A percentile compares a stretch with the other conserved stretches of the same genome.
These are phyloP conservation scores for Eucalyptus curtisii DNA, from an alignment of 345 rosid species.

Conservation along the genomic window DNA sequence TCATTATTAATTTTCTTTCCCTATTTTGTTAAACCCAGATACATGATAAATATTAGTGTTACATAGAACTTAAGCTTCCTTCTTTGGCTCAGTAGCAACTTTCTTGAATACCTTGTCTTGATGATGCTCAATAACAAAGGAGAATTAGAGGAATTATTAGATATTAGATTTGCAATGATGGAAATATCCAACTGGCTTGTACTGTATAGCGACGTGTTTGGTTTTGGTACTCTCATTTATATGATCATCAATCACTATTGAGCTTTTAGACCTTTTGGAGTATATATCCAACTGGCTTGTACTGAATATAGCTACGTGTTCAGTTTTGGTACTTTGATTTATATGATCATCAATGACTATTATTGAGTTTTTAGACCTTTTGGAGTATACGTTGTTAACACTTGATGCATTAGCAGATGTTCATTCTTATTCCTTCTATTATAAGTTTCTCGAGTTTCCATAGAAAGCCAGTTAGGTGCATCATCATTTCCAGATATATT, in stretches of 20 bases:
- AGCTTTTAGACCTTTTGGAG: not conserved
- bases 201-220: not conserved
- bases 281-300: not conserved
- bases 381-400: not conserved
- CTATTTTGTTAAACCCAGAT: not conserved
- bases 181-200: not conserved
- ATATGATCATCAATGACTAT: not conserved
- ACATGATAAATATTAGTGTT: not conserved
- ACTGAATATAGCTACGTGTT: not conserved
- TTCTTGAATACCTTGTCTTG: not conserved
- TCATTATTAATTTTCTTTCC: not conserved
- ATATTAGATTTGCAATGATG: not conserved
- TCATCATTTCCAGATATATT: not conserved
- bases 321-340: not conserved
- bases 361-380: not conserved
- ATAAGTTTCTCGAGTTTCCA: not conserved
- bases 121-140: not conserved
- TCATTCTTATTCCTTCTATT: not conserved
- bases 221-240: not conserved
- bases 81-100: not conserved
- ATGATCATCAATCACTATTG: not conserved
- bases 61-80: not conserved
- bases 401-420: not conserved
- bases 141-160: not conserved
- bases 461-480: not conserved